Base-by-base conservation (phyloP, 2,329 filamentous ascomycete genomes). In the Cladophialophora carrionii region DNA sequence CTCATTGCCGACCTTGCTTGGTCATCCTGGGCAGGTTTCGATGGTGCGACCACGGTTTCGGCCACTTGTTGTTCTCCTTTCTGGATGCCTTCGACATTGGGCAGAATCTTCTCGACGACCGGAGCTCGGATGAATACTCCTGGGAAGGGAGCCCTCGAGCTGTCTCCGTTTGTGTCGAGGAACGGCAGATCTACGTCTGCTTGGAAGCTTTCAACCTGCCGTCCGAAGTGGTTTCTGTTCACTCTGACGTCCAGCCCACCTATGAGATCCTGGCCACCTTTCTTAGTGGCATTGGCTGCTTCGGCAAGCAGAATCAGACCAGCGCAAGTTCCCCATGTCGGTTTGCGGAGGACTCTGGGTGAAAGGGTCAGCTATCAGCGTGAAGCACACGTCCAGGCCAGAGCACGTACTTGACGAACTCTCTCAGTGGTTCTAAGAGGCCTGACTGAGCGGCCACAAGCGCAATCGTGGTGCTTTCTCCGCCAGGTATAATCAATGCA, bases 281-380 rank as follows among this genome's bases (percentile, higher is more conserved):
- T 88, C 76, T 97, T 98, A 43, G 91, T 92, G 68, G 89, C 86
- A 76, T 94, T 96, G 57, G 92, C 94, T 64, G 90, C 88, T 73
- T 96, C 90, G 1, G 92, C 90, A 57, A 99, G 87, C 56, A 98
- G 81, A 71, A 99, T 97, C 63, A 98, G 84, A 9, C 95, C 95
- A 12, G 95, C 95, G 76, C 95, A 99, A 22, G 95, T 98, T 63
- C 95, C 95, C 94, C 94, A 99, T 26, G 90, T 91, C 10, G 93
- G 93, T 72, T 90, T 92, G 71, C 89, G 87, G 59, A 87, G 81
- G 48, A 90, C 81, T 74, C 91, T 94, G 69, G 48, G 67, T 22
- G 20, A 26, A 26, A 20, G 52, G 64, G 48, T 51, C 48, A 51
- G 48, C 48, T 20, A 26, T 10, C 24, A 1, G 48, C 5, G 24